phyloP scores from a whole-genome alignment of 2,329 filamentous ascomycete species.

The Ceratocystis alfenasii region DNA sequence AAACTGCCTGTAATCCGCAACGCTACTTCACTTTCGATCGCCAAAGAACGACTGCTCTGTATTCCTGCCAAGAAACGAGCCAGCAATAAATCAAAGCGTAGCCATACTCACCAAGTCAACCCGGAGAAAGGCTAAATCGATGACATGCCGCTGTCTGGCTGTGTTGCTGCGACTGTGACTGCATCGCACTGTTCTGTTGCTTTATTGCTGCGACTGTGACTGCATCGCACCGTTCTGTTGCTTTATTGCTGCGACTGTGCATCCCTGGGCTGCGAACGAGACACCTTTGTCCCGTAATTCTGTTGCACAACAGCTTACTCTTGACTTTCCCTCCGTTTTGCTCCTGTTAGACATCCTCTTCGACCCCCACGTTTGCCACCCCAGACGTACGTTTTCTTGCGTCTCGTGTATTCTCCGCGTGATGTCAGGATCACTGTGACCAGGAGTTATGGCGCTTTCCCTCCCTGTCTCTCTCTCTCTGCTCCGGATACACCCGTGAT shows the following conservation, averaged over 20 bases:
- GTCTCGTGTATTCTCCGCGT: no score
- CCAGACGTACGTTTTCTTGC: no score
- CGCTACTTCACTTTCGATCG: neutral
- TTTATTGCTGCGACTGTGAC: neutral
- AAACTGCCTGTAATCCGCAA: neutral
- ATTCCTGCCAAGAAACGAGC: no score
- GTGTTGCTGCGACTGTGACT: no score
- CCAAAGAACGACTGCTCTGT: neutral
- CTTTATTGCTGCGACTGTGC: neutral
- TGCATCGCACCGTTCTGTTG: neutral
- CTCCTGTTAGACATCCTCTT: no score
- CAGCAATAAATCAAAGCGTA: no score
- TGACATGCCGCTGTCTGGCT: neutral
- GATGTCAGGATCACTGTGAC: no score
- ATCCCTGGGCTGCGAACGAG: neutral
- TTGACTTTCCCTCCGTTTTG: neutral
- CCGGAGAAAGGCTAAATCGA: neutral
- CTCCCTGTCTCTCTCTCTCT: neutral
- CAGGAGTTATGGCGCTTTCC: no score
- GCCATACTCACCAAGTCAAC: no score
- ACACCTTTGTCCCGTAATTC: neutral
- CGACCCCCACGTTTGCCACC: no score
- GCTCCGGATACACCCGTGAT: neutral
- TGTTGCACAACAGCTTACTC: neutral
- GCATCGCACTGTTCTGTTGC: neutral